Evolutionary conservation across 805 yeast genomes (phyloP), one percentile per base, ranked within the genome.

Genomic region (Cyberlindnera veronae): DNA sequence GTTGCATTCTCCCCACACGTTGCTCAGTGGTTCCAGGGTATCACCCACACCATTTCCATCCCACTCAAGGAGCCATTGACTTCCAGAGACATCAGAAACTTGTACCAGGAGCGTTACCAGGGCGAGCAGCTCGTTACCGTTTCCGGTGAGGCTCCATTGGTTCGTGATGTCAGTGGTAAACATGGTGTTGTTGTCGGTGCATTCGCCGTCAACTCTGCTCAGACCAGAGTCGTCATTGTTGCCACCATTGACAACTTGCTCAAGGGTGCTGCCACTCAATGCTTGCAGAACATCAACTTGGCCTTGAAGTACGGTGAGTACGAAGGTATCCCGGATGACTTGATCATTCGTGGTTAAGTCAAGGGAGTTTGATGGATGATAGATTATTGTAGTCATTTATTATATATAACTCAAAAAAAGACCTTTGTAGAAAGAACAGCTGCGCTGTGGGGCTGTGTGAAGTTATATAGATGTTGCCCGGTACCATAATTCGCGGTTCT

Each of bases 1-100:
- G 88, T 93, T 36, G 91, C 95, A 4, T 93, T 93, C 63, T 79
- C 85, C 49, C 99, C 99, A 16, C 99, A 93, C 58, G 99, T 93
- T 45, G 99, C 97, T 3, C 95, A 84, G 62, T 93, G 99, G 99
- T 93, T 93, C 79, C 98, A 95, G 68, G 99, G 99, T 54, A 93
- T 93, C 52, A 75, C 96, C 2, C 85, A 85, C 57, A 91, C 99
- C 16, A 82, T 93, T 40, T 81, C 88, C 30, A 84, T 93, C 44
- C 99, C 99, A 38, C 76, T 93, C 57, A 81, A 77, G 54, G 69
- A 75, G 46, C 69, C 72, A 29, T 67, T 90, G 49, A 77, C 91
- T 8, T 74, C 93, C 10, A 79, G 95, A 61, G 95, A 88, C 42
- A 75, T 89, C 49, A 78, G 95, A 66, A 77, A 82, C 61, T 65